Evolutionary conservation across 129 eudicot genomes (phyloP).

Genomic region (Glebionis coronaria): DNA sequence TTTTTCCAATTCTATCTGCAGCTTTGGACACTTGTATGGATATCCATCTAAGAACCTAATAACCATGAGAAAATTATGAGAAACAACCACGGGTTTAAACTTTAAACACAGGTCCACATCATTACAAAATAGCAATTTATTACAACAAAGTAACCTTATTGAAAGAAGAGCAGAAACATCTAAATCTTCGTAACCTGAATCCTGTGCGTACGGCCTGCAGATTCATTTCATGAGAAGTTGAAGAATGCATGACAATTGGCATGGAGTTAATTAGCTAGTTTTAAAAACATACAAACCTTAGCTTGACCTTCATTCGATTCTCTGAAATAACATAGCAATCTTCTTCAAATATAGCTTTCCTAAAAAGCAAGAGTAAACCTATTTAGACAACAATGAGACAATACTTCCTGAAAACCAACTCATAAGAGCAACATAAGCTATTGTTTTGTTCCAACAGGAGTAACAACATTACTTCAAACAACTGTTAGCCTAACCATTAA

Average conservation of each 20-base stretch:
- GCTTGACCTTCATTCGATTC: slow-evolving; percentile 59
- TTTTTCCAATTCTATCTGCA: slow-evolving; percentile 67
- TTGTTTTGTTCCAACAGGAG: no score
- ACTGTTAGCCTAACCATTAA: background rate
- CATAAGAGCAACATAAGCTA: background rate
- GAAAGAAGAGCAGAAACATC: slow-evolving; percentile 83
- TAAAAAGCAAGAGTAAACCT: slow-evolving; percentile 23
- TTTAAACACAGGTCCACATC: background rate
- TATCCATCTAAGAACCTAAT: slow-evolving; percentile 83
- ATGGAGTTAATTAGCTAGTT: slow-evolving; percentile 10
- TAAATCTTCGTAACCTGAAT: slow-evolving; percentile 75
- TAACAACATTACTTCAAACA: background rate
- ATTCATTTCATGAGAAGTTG: slow-evolving; percentile 22
- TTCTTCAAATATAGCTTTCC: slow-evolving; percentile 97
- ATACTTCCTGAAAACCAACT: slow-evolving; percentile 10
- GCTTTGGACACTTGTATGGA: slow-evolving; percentile 89
- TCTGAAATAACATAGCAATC: slow-evolving; percentile 77
- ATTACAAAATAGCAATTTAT: slow-evolving; percentile 5
- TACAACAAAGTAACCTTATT: slow-evolving; percentile 53
- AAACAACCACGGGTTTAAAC: slow-evolving; percentile 16
- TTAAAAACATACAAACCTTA: slow-evolving; percentile 52
- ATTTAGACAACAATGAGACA: slow-evolving; percentile 14
- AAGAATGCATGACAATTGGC: slow-evolving; percentile 8
- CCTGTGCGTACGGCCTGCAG: slow-evolving; percentile 89
- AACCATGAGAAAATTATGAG: slow-evolving; percentile 18